phyloP scores from a whole-genome alignment of 73 alveolate species.

The Stentor coeruleus region DNA sequence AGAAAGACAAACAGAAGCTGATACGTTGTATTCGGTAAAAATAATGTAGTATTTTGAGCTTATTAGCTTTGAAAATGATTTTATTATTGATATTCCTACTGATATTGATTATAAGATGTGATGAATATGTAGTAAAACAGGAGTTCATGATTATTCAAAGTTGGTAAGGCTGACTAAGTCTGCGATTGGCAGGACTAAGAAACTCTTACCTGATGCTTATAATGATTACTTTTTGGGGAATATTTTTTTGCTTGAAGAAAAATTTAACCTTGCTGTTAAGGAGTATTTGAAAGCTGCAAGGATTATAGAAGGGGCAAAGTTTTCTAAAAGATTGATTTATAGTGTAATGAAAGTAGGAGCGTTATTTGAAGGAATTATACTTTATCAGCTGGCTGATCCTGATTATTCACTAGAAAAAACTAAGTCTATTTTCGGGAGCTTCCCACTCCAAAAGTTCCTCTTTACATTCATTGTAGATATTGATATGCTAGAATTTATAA shows the following conservation, averaged over 20 bases:
- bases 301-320: neutral
- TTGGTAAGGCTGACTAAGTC: neutral
- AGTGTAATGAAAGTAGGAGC: neutral
- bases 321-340: neutral
- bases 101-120: slow-evolving; percentile 25
- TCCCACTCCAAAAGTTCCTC: slow-evolving; percentile 6
- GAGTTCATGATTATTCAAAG: slow-evolving; percentile 18
- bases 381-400: slow-evolving; percentile 15
- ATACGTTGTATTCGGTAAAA: neutral
- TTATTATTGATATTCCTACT: slow-evolving; percentile 18
- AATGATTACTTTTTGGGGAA: slow-evolving; percentile 16
- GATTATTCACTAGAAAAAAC: neutral
- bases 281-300: slow-evolving; percentile 12
- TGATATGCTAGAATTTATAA: slow-evolving; percentile 3
- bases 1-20: slow-evolving; percentile 25
- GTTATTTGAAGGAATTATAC: neutral
- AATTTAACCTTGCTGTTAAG: neutral
- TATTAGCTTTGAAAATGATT: slow-evolving; percentile 21
- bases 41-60: neutral
- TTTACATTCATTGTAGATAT: neutral
- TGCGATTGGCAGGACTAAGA: neutral
- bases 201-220: neutral
- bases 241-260: slow-evolving; percentile 9
- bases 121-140: slow-evolving; percentile 1
- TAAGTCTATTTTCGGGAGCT: neutral